Conservation (phyloP, 768 basidiomycete genomes). For the Mycena rosella region DNA sequence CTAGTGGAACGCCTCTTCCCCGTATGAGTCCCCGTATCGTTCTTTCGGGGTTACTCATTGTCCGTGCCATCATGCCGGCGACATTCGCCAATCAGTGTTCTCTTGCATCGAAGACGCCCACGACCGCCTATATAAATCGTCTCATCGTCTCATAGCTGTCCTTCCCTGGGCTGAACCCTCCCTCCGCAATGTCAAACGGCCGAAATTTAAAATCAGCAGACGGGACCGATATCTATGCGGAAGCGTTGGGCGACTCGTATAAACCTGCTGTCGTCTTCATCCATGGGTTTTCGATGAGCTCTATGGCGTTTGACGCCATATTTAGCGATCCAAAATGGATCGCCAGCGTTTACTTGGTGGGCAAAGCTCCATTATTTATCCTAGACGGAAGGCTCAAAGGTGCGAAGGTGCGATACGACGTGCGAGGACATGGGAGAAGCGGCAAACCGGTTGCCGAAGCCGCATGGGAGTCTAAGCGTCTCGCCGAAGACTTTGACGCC, state of each 20-base stretch:
- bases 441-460: slow-evolving; percentile 43
- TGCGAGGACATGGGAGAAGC: slow-evolving; percentile 50
- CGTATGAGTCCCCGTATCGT: background rate
- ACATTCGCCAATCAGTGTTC: slow-evolving; percentile 8
- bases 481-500: slow-evolving; percentile 49
- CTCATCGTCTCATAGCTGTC: no score
- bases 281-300: slow-evolving; percentile 50
- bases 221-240: slow-evolving; percentile 54
- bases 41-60: background rate
- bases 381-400: background rate
- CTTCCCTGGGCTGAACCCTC: background rate
- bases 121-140: background rate
- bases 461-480: slow-evolving; percentile 44
- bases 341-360: slow-evolving; percentile 45
- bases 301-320: slow-evolving; percentile 50
- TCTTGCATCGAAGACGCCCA: background rate
- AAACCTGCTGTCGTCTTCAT: slow-evolving; percentile 55
- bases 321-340: slow-evolving; percentile 48
- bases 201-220: slow-evolving; percentile 49
- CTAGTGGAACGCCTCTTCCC: no score
- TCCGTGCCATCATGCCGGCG: slow-evolving; percentile 1
- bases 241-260: slow-evolving; percentile 51
- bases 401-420: slow-evolving; percentile 48
- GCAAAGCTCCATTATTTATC: background rate
- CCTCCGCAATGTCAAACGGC: slow-evolving; percentile 13